A percentile compares a stretch with the other conserved stretches of the same genome.
These are phyloP conservation scores for Pseudocercospora macadamiae DNA, from an alignment of 2,329 filamentous ascomycete genomes.

Conservation along the genomic window DNA sequence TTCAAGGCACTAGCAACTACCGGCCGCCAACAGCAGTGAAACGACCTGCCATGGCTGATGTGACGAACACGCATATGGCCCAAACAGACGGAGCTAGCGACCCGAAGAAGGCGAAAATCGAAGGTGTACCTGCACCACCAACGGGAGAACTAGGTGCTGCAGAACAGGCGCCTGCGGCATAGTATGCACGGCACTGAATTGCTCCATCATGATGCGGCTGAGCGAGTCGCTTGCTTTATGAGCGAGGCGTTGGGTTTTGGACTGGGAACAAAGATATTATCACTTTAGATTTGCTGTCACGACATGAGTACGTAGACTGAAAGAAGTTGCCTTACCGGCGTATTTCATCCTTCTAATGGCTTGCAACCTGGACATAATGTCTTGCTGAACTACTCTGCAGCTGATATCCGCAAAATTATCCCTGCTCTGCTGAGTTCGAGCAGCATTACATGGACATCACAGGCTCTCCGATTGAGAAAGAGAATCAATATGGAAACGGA, in stretches of 20 bases:
- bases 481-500: no score
- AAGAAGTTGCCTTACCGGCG: no score
- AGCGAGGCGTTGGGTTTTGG: conserved; percentile 22
- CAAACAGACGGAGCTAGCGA: conserved; percentile 41
- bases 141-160: conserved; percentile 2
- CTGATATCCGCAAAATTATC: no score
- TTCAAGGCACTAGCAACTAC: conserved; percentile 49
- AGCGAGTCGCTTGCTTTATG: conserved; percentile 4
- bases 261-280: not conserved
- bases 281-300: not conserved
- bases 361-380: no score
- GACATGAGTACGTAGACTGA: not conserved
- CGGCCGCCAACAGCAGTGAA: conserved; percentile 45
- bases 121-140: conserved; percentile 18
- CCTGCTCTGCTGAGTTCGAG: no score
- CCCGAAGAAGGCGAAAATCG: conserved; percentile 46
- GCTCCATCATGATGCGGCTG: not conserved
- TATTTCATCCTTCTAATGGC: no score
- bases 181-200: not conserved
- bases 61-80: conserved; percentile 46
- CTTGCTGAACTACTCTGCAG: no score
- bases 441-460: no score
- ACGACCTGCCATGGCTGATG: conserved; percentile 46
- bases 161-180: conserved; percentile 1
- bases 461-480: no score